These are phyloP conservation scores for Populus ilicifolia DNA, from an alignment of 345 rosid genomes.

Conservation along the genomic window DNA sequence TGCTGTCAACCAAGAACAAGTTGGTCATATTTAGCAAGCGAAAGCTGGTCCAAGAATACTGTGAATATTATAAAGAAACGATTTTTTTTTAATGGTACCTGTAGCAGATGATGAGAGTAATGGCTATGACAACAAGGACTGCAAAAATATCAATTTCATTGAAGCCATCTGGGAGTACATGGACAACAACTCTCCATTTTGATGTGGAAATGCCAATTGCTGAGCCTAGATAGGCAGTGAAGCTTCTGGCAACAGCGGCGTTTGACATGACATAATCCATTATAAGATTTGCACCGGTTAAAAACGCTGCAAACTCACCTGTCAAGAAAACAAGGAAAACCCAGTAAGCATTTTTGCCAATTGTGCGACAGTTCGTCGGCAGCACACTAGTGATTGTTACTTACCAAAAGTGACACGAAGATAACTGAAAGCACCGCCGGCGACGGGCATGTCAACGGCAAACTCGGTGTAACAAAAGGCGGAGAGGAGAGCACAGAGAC, in stretches of 20 bases:
- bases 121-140: conserved; percentile 41
- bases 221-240: conserved; percentile 64
- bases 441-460: conserved; percentile 95
- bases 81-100: conserved; percentile 23
- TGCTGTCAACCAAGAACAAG: conserved; percentile 28
- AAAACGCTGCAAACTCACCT: conserved; percentile 85
- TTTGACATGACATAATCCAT: conserved; percentile 90
- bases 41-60: not conserved
- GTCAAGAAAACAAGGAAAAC: not conserved
- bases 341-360: not conserved
- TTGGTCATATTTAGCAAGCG: not conserved
- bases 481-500: conserved; percentile 88
- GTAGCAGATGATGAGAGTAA: conserved; percentile 71
- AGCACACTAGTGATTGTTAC: not conserved
- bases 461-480: conserved; percentile 97
- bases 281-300: conserved; percentile 84
- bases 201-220: conserved; percentile 71
- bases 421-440: conserved; percentile 96
- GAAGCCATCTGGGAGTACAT: conserved; percentile 62
- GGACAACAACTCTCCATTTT: conserved; percentile 56
- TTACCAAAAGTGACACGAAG: conserved; percentile 82
- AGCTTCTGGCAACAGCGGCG: conserved; percentile 84
- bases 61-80: not conserved
- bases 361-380: not conserved
- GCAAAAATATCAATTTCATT: conserved; percentile 72